Evolutionary conservation across 2,329 filamentous ascomycete genomes (phyloP).

Genomic region (Pestalotiopsis sp.): DNA sequence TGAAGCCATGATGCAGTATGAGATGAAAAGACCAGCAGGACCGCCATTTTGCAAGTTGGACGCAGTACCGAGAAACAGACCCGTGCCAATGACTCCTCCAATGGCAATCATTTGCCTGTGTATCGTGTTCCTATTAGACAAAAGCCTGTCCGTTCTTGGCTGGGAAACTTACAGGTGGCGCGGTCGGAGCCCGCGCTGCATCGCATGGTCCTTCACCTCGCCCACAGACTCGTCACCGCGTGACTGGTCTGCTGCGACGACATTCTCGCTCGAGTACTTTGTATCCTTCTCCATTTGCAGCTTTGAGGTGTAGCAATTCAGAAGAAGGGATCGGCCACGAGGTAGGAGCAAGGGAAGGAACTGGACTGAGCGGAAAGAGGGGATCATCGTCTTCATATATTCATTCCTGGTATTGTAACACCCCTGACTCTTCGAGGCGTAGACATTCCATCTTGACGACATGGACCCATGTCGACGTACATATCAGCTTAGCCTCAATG

Average conservation of each 20-base stretch:
- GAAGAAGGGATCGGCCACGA: background rate
- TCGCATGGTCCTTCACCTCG: background rate
- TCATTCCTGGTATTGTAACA: background rate
- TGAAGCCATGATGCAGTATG: conserved; percentile 14
- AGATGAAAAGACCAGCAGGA: conserved; percentile 14
- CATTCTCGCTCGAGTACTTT: conserved; percentile 1
- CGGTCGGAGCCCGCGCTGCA: conserved; percentile 6
- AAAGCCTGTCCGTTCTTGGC: background rate
- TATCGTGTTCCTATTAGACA: background rate
- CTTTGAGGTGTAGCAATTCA: background rate
- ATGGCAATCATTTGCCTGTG: conserved; percentile 18
- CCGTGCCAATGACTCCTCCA: conserved; percentile 19
- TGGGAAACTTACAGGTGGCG: conserved; percentile 2
- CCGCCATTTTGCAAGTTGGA: conserved; percentile 17
- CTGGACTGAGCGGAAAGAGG: background rate
- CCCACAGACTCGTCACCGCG: background rate
- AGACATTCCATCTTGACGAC: background rate
- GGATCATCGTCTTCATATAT: background rate
- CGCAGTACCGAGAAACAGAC: conserved; percentile 19
- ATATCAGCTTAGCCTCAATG: background rate
- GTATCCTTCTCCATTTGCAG: conserved; percentile 4
- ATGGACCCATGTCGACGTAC: background rate
- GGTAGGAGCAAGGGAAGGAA: background rate
- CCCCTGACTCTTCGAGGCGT: background rate
- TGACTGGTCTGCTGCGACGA: background rate